Conservation (phyloP, 176 grass and related monocot species). For the Oryza australiensis region DNA sequence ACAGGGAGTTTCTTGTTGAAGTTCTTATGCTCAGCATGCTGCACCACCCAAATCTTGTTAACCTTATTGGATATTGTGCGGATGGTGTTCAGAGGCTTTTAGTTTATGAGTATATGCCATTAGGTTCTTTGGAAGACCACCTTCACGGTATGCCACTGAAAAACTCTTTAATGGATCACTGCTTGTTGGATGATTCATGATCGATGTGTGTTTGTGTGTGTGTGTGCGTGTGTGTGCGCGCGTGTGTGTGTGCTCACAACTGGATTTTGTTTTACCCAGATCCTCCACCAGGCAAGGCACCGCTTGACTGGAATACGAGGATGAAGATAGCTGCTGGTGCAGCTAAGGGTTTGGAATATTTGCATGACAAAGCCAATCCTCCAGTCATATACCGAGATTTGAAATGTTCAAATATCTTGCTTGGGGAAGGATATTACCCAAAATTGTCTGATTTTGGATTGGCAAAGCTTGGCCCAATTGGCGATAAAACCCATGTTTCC, state of each 20-base stretch:
- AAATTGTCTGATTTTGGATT: conserved; percentile 69
- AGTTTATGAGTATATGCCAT: conserved; percentile 66
- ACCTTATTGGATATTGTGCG: conserved; percentile 57
- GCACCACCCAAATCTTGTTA: conserved; percentile 67
- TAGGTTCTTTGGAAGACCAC: conserved; percentile 66
- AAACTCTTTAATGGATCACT: not conserved
- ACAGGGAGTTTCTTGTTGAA: conserved; percentile 52
- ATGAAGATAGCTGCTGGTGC: conserved; percentile 65
- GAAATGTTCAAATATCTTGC: conserved; percentile 67
- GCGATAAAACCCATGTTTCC: conserved; percentile 66
- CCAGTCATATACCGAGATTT: conserved; percentile 73
- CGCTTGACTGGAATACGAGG: conserved; percentile 62
- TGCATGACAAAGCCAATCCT: conserved; percentile 61
- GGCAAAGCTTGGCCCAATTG: conserved; percentile 59
- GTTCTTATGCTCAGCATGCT: conserved; percentile 63
- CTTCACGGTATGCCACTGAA: conserved; percentile 44
- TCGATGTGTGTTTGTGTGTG: too few species aligned
- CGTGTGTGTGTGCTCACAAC: not conserved
- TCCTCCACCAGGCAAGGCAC: conserved; percentile 35
- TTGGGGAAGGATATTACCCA: conserved; percentile 52
- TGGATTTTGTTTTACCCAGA: conserved; percentile 36
- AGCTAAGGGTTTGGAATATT: conserved; percentile 52
- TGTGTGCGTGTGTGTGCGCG: not conserved
- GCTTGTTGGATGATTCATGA: not conserved
- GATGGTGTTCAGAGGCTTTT: conserved; percentile 63